phyloP scores from a whole-genome alignment of 1,284 basidiomycete species.

The Xerocomus amazonicus region DNA sequence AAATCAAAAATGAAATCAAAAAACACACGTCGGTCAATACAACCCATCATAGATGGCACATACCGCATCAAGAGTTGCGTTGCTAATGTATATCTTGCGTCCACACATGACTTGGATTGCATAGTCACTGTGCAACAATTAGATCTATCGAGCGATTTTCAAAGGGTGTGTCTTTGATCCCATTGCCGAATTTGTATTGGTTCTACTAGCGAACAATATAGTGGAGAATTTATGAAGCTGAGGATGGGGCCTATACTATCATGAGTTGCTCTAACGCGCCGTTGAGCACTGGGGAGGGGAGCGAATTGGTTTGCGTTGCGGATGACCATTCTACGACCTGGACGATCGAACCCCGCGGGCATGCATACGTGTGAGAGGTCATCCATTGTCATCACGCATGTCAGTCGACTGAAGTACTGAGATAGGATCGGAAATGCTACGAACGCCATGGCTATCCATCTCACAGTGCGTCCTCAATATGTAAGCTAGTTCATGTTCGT shows the following conservation, averaged over 20 bases:
- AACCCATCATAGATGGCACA: neutral
- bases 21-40: neutral
- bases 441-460: neutral
- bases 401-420: neutral
- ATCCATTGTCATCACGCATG: too few species aligned
- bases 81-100: neutral
- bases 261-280: neutral
- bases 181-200: neutral
- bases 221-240: neutral
- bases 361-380: neutral
- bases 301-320: neutral
- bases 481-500: neutral
- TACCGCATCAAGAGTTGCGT: neutral
- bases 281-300: neutral
- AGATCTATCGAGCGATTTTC: neutral
- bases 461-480: neutral
- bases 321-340: neutral
- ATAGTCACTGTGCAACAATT: neutral
- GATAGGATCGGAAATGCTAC: neutral
- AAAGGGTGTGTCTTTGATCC: neutral
- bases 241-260: neutral
- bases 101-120: neutral
- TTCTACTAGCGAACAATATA: neutral
- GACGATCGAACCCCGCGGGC: neutral
- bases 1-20: too few species aligned